Evolutionary conservation across 2,329 filamentous ascomycete species (phyloP).

Genomic region (Epichloe brachyelytri): DNA sequence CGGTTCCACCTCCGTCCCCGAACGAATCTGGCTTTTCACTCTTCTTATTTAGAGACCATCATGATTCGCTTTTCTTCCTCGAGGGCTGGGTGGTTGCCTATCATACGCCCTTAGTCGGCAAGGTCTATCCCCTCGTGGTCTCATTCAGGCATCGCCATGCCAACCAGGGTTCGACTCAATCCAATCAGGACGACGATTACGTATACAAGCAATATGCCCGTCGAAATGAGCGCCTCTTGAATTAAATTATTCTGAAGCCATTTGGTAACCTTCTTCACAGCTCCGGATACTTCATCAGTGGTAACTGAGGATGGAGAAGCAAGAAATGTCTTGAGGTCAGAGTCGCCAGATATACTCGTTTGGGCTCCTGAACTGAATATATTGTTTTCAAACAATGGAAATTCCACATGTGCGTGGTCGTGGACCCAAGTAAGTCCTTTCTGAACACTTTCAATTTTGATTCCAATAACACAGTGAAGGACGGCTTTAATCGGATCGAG

Average conservation of each 20-base stretch:
- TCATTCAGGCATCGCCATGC: conserved; percentile 48
- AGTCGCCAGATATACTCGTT: conserved; percentile 43
- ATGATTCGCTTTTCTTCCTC: not conserved
- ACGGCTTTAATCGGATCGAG: conserved; percentile 67
- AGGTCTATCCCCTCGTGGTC: conserved; percentile 8
- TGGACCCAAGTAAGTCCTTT: conserved; percentile 88
- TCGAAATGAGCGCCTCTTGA: conserved; percentile 69
- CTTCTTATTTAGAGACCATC: not conserved
- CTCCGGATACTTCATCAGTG: conserved; percentile 68
- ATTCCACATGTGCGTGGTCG: conserved; percentile 69
- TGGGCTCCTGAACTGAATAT: conserved; percentile 73
- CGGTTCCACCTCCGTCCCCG: not conserved
- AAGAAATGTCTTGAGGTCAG: conserved; percentile 56
- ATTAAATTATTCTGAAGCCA: conserved; percentile 56
- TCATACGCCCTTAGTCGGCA: conserved; percentile 22
- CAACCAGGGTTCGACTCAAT: conserved; percentile 49
- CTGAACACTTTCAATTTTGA: conserved; percentile 77
- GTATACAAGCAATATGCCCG: conserved; percentile 62
- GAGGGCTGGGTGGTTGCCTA: conserved; percentile 10
- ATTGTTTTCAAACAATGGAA: conserved; percentile 67
- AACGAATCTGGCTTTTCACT: not conserved
- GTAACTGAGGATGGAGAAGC: conserved; percentile 61
- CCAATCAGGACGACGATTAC: conserved; percentile 65
- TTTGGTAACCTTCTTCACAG: conserved; percentile 56
- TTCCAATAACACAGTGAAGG: conserved; percentile 71